Evolutionary conservation across 495 filamentous ascomycete species (phyloP), one percentile per base, ranked within the genome.

Genomic region (Mycothermus thermophilus): DNA sequence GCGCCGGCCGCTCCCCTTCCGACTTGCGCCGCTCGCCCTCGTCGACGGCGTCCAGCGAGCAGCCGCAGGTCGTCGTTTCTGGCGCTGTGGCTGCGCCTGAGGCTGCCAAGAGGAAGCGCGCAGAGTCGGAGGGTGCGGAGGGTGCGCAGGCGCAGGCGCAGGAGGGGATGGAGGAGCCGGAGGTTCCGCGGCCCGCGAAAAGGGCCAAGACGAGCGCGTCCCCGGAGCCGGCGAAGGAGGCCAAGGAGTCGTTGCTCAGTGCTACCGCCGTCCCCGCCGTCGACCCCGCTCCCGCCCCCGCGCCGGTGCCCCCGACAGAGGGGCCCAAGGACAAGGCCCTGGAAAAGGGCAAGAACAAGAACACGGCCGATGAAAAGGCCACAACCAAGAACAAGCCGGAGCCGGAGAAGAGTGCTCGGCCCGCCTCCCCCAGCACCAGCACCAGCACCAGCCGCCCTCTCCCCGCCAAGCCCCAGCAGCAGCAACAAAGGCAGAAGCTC

Each of bases 311-410:
- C n/a, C n/a, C n/a, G n/a, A n/a, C n/a, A n/a, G n/a, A n/a, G n/a
- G n/a, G n/a, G n/a, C 12, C 18, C 15, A 34, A 21, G 13, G 20
- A 15, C 26, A 16, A 11, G 13, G 21, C 5, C 21, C 27, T 25
- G 6, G 11, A 25, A 11, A 46, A 42, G 21, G 40, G 22, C 13
- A 28, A 36, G 29, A 26, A 22, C 3, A 32, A 40, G 15, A n/a
- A n/a, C n/a, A 22, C 25, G 14, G 20, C 31, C 3, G 36, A 9
- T 33, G 25, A 43, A 33, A 41, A 46, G 27, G 25, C 42, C 35
- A 41, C 42, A 23, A 21, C 31, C 27, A 24, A 21, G 6, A 2
- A 3, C n/a, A 17, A 41, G 17, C 5, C 6, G 2, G 24, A 34
- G 6, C 31, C 12, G 17, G 12, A 19, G 32, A 15, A n/a, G 10